A percentile compares a stretch with the other conserved stretches of the same genome.
Conservation (phyloP, 192 early-diverging fungal genomes). For the Entomortierella lignicola region DNA sequence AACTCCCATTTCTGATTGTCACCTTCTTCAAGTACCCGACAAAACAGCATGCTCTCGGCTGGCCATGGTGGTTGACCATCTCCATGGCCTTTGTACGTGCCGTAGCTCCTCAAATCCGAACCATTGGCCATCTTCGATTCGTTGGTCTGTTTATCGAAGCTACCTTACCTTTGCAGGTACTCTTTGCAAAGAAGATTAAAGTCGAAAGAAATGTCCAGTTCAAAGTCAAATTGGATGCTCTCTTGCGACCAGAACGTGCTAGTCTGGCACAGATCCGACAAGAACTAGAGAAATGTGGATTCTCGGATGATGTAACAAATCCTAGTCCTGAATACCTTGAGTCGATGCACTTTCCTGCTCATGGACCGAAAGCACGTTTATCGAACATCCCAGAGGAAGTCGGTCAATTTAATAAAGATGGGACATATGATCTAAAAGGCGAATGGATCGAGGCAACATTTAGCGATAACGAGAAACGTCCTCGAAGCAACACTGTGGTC, state of each 20-base stretch:
- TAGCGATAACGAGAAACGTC: conserved; percentile 12
- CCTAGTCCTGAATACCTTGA: conserved; percentile 29
- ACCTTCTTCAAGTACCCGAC: conserved; percentile 24
- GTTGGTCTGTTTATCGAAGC: conserved; percentile 10
- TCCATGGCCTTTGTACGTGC: conserved; percentile 14
- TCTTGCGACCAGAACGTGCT: conserved; percentile 19
- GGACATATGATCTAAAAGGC: conserved; percentile 19
- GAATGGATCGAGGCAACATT: conserved; percentile 38
- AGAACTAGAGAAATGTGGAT: not conserved
- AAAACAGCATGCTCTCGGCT: conserved; percentile 24
- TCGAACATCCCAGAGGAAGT: conserved; percentile 44
- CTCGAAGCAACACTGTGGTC: conserved; percentile 17
- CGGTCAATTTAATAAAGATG: conserved; percentile 13
- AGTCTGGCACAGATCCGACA: conserved; percentile 9
- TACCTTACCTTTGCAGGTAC: not conserved
- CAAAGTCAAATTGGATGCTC: conserved; percentile 15
- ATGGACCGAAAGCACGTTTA: not conserved
- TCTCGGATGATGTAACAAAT: conserved; percentile 12
- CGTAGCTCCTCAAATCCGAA: not conserved
- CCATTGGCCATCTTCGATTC: conserved; percentile 28
- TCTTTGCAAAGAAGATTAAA: conserved; percentile 7
- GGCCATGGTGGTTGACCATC: conserved; percentile 36
- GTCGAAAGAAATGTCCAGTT: conserved; percentile 17
- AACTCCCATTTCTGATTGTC: conserved; percentile 26
- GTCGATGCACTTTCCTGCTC: conserved; percentile 27